These are phyloP conservation scores for Fusarium siculi DNA, from an alignment of 2,329 filamentous ascomycete species.

Conservation along the genomic window DNA sequence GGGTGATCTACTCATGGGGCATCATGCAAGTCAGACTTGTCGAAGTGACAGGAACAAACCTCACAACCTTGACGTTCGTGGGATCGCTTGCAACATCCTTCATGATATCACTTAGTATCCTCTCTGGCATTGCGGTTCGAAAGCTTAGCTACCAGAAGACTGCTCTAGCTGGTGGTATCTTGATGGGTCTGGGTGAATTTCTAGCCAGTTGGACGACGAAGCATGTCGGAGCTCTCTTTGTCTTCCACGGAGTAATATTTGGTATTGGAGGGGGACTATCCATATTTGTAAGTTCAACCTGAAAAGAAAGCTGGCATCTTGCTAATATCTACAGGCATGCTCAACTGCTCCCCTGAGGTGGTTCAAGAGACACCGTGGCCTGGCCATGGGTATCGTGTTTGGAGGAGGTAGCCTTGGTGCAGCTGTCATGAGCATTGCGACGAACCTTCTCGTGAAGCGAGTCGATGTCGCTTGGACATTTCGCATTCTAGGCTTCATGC, in stretches of 20 bases:
- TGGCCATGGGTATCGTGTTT: constrained; percentile 46
- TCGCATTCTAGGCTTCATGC: constrained; percentile 41
- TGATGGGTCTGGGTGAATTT: constrained; percentile 47
- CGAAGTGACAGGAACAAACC: constrained; percentile 34
- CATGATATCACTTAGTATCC: constrained; percentile 43
- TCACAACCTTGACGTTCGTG: constrained; percentile 46
- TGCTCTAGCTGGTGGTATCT: constrained; percentile 34
- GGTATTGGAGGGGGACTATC: constrained; percentile 40
- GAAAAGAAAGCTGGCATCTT: too few species aligned
- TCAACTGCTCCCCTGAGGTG: constrained; percentile 40
- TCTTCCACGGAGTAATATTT: constrained; percentile 43
- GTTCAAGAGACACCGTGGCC: constrained; percentile 44
- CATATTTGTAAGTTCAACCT: constrained; percentile 32
- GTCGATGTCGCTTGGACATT: constrained; percentile 45
- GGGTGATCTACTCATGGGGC: constrained; percentile 47
- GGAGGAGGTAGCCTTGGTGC: constrained; percentile 46
- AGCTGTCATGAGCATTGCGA: constrained; percentile 44
- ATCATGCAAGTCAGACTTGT: constrained; percentile 46
- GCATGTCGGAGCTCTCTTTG: constrained; percentile 40
- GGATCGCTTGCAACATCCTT: constrained; percentile 44
- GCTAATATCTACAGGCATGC: constrained; percentile 19
- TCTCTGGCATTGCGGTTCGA: constrained; percentile 29
- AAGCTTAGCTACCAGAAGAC: constrained; percentile 41
- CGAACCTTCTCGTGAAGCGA: constrained; percentile 38
- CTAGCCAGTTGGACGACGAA: constrained; percentile 43